These are phyloP conservation scores for Termitomyces sp. DNA, from an alignment of 768 basidiomycete species.

Conservation along the genomic window DNA sequence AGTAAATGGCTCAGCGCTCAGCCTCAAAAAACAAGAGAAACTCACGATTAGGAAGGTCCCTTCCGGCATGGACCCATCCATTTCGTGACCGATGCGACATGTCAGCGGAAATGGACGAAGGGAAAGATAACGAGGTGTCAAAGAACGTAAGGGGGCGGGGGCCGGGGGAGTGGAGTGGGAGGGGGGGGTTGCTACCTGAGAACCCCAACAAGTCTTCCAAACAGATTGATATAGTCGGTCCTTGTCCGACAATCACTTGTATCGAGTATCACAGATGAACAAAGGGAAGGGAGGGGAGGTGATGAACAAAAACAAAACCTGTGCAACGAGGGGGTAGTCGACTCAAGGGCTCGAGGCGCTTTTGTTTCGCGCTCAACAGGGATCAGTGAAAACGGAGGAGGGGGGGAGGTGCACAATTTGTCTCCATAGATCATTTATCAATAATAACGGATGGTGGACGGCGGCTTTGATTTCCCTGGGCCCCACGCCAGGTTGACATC, in stretches of 20 bases:
- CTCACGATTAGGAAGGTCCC: slow-evolving; percentile 1
- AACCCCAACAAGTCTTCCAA: background rate
- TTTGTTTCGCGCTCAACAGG: slow-evolving; percentile 12
- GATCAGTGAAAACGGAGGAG: background rate
- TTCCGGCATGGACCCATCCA: slow-evolving; percentile 2
- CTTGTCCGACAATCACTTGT: background rate
- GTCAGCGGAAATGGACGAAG: background rate
- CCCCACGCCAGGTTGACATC: background rate
- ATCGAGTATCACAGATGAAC: background rate
- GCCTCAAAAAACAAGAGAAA: background rate
- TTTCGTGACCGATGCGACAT: slow-evolving; percentile 5
- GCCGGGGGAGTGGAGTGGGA: too few relatives aligned
- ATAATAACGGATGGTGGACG: background rate
- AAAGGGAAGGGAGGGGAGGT: too few relatives aligned
- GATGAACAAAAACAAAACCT: background rate
- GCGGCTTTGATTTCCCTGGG: background rate
- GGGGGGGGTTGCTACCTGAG: background rate
- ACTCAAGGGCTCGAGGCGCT: background rate
- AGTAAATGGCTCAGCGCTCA: background rate
- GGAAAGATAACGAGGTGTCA: background rate
- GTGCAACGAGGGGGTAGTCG: background rate
- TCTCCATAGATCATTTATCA: background rate
- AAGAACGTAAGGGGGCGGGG: too few relatives aligned
- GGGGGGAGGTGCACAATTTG: too few relatives aligned
- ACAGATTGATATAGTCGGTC: background rate